phyloP scores from a whole-genome alignment of 2,329 filamentous ascomycete genomes.

The Neonectria sp. region DNA sequence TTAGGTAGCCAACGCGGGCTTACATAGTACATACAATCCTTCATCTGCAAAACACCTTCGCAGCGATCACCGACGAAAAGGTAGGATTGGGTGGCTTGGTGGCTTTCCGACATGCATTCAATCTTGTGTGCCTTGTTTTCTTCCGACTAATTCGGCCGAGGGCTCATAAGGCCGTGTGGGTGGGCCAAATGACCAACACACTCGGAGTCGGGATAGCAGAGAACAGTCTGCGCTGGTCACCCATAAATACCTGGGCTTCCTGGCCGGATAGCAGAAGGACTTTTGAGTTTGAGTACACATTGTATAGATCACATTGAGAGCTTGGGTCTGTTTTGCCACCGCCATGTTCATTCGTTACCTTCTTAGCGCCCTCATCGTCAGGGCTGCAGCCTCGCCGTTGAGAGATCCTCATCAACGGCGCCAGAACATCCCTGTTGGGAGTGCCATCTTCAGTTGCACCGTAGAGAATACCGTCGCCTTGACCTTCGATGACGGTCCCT shows the following conservation, averaged over 20 bases:
- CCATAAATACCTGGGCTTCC: slow-evolving; percentile 15
- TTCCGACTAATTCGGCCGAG: not conserved
- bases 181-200: slow-evolving; percentile 3
- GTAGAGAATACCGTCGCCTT: slow-evolving; percentile 50
- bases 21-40: slow-evolving; percentile 1
- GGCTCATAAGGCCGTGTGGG: slow-evolving; percentile 7
- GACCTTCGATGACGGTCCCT: slow-evolving; percentile 59
- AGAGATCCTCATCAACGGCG: not conserved
- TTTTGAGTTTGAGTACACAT: not conserved
- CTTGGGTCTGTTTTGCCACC: not conserved
- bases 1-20: not conserved
- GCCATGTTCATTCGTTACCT: slow-evolving; percentile 7
- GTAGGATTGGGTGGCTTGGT: slow-evolving; percentile 17
- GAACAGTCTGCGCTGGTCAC: not conserved
- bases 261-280: not conserved
- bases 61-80: slow-evolving; percentile 6
- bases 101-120: slow-evolving; percentile 5
- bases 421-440: slow-evolving; percentile 31
- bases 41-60: not conserved
- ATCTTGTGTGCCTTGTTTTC: slow-evolving; percentile 7
- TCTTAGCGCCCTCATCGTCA: not conserved
- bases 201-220: not conserved
- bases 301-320: slow-evolving; percentile 9
- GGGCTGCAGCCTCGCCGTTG: not conserved
- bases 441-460: slow-evolving; percentile 43